These are phyloP conservation scores for Xylaria sp. DNA, from an alignment of 2,329 filamentous ascomycete species.

Conservation along the genomic window DNA sequence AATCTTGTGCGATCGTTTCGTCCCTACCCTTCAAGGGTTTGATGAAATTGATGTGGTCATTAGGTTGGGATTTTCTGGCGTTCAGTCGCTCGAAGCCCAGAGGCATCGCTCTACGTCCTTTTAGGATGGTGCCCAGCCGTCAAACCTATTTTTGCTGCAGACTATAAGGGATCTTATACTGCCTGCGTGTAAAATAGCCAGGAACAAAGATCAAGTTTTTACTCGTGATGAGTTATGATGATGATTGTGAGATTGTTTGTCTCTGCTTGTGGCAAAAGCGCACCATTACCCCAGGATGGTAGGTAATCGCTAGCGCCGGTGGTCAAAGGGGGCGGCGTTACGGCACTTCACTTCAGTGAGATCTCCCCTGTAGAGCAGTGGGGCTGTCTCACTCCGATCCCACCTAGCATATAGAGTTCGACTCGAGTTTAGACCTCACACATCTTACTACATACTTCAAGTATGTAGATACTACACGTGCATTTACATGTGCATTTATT, in stretches of 20 bases:
- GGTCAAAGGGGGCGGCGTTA: constrained; percentile 8
- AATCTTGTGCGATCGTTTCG: constrained; percentile 72
- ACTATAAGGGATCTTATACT: background rate
- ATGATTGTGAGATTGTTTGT: background rate
- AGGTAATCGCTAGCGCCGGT: background rate
- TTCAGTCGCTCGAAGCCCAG: constrained; percentile 84
- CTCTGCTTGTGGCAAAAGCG: constrained; percentile 1
- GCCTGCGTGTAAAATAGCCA: background rate
- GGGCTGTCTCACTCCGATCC: background rate
- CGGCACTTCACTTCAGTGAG: constrained; percentile 11
- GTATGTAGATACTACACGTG: too few relatives aligned
- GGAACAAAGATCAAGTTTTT: too few relatives aligned
- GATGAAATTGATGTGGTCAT: constrained; percentile 84
- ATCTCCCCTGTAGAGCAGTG: constrained; percentile 11
- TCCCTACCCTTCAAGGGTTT: constrained; percentile 76
- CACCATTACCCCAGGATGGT: background rate
- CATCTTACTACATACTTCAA: too few relatives aligned
- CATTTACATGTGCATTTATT: too few relatives aligned
- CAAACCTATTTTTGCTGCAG: background rate
- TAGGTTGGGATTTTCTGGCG: constrained; percentile 77
- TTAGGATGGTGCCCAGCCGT: background rate
- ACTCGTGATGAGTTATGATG: background rate
- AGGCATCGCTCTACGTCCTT: constrained; percentile 67
- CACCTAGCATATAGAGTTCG: too few relatives aligned
- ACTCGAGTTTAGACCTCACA: too few relatives aligned